A percentile compares a stretch with the other conserved stretches of the same genome.
These are phyloP conservation scores for Parafenestella ontariensis DNA, from an alignment of 2,329 filamentous ascomycete genomes.

Conservation along the genomic window DNA sequence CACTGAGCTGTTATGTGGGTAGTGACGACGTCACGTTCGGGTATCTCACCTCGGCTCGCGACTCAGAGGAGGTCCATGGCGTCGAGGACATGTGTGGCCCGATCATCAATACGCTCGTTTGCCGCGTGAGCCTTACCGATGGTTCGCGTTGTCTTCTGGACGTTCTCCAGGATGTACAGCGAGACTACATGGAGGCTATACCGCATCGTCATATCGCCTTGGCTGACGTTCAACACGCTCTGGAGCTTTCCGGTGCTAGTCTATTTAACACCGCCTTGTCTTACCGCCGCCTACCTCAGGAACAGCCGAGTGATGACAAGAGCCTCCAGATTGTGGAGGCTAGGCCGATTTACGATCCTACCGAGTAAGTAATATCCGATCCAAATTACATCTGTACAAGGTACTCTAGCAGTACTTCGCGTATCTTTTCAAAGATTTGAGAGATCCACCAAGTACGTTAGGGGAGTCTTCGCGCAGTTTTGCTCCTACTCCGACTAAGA, in stretches of 20 bases:
- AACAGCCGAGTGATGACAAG: conserved; percentile 24
- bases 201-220: conserved; percentile 53
- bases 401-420: neutral
- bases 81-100: conserved; percentile 56
- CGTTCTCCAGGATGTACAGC: conserved; percentile 52
- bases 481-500: too few relatives aligned
- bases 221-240: conserved; percentile 56
- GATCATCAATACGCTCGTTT: conserved; percentile 56
- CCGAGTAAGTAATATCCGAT: conserved; percentile 39
- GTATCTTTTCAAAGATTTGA: neutral
- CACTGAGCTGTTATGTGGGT: conserved; percentile 48
- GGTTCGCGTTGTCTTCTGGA: conserved; percentile 44
- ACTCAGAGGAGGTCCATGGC: conserved; percentile 47
- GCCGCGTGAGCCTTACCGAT: conserved; percentile 50
- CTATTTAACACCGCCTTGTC: conserved; percentile 60
- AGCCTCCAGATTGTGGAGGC: conserved; percentile 49
- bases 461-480: neutral
- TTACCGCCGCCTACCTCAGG: conserved; percentile 52
- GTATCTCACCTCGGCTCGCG: conserved; percentile 53
- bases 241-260: conserved; percentile 41
- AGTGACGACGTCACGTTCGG: conserved; percentile 53
- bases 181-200: conserved; percentile 56
- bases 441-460: neutral
- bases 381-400: neutral
- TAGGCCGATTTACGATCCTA: conserved; percentile 53